A percentile compares a stretch with the other conserved stretches of the same genome.
These are phyloP conservation scores for Ochromonas danica DNA, from an alignment of 108 stramenopile genomes.

Conservation along the genomic window DNA sequence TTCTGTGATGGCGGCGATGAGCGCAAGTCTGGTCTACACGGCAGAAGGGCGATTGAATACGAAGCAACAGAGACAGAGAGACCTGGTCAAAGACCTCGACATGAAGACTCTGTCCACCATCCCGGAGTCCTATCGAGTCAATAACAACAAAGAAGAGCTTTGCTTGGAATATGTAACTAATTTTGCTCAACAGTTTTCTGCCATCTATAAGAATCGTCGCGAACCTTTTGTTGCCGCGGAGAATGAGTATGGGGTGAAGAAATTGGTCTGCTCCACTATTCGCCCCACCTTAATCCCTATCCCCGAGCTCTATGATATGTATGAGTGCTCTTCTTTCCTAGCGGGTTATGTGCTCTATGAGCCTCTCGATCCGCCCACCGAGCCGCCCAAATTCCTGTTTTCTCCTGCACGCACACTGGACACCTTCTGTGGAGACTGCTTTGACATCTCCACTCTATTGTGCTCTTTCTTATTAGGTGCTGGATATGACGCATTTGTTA, in stretches of 20 bases:
- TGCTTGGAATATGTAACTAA: conserved; percentile 63
- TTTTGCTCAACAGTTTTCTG: conserved; percentile 53
- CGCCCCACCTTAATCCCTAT: conserved; percentile 68
- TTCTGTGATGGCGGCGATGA: too few species aligned
- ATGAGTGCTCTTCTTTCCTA: conserved; percentile 55
- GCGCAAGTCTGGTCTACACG: conserved; percentile 1
- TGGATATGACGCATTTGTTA: conserved; percentile 75
- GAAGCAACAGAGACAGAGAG: conserved; percentile 21
- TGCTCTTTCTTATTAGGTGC: conserved; percentile 66
- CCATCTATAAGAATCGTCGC: conserved; percentile 56
- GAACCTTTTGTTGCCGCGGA: conserved; percentile 52
- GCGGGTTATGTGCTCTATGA: conserved; percentile 70
- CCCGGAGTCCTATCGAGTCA: conserved; percentile 42
- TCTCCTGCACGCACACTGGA: conserved; percentile 59
- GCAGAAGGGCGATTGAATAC: conserved; percentile 34
- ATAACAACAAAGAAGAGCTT: conserved; percentile 62
- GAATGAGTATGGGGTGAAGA: conserved; percentile 61
- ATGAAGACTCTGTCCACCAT: too few species aligned
- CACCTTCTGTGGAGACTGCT: conserved; percentile 65
- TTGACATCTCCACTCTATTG: conserved; percentile 66
- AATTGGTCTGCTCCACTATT: conserved; percentile 69
- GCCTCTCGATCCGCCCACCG: conserved; percentile 58
- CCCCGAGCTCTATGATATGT: conserved; percentile 62
- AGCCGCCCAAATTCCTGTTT: conserved; percentile 42
- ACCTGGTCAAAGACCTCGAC: conserved; percentile 21